Conservation (phyloP, 139 green algal species). For the Coelastrella sp. region DNA sequence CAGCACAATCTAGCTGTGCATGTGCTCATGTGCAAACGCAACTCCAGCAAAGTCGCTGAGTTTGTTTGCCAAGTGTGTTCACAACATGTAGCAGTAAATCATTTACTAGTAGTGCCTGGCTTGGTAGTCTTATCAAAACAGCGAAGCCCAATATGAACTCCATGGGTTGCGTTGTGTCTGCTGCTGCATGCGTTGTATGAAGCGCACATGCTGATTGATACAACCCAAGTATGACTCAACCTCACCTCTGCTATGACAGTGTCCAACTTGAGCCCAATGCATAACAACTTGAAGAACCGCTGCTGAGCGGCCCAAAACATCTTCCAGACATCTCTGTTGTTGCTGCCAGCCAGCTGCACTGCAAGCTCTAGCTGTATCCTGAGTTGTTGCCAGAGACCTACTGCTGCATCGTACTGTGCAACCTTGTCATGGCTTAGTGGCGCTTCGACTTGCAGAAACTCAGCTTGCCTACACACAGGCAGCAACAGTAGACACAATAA, state of each 20-base stretch:
- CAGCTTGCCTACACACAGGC: constrained; percentile 59
- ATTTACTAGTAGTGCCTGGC: too few species aligned
- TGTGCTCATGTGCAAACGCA: too few species aligned
- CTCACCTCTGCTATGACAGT: constrained; percentile 72
- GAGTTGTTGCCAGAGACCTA: constrained; percentile 71
- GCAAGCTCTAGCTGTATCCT: constrained; percentile 60
- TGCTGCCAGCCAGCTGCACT: constrained; percentile 46
- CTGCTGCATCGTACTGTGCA: constrained; percentile 81
- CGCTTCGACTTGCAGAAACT: constrained; percentile 85
- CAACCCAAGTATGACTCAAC: neutral
- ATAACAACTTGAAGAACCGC: constrained; percentile 97
- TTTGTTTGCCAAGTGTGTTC: too few species aligned
- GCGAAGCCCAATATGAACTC: too few species aligned
- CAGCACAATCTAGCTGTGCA: neutral
- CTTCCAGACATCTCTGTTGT: constrained; percentile 70
- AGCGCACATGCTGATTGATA: too few species aligned
- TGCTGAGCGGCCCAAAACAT: constrained; percentile 86
- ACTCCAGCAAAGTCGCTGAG: too few species aligned
- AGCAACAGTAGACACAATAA: too few species aligned
- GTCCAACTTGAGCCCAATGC: constrained; percentile 86
- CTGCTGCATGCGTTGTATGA: too few species aligned
- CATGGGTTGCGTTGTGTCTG: too few species aligned
- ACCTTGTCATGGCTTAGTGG: constrained; percentile 62
- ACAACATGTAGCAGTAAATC: too few species aligned
- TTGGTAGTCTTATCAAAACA: too few species aligned